Conservation (phyloP, 1,284 basidiomycete genomes). For the Wallemia mellicola region DNA sequence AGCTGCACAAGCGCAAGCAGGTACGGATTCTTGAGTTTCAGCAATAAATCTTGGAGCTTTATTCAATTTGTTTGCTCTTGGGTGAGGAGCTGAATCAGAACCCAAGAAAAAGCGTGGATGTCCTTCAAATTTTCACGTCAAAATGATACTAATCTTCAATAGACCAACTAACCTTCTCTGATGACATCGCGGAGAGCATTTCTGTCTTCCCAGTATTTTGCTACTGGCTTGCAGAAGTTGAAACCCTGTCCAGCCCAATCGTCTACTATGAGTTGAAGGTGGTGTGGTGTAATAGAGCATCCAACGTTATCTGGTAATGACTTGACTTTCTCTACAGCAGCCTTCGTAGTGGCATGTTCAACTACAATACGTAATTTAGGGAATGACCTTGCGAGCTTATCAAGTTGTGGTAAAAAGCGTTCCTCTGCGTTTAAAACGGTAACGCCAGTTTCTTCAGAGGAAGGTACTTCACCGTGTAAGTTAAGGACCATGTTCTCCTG, state of each 20-base stretch:
- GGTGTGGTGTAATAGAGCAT: conserved; percentile 92
- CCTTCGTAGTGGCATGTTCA: conserved; percentile 92
- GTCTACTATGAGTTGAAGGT: conserved; percentile 77
- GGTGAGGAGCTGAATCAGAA: conserved; percentile 88
- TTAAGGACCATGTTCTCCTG: conserved; percentile 78
- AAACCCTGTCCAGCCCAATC: conserved; percentile 90
- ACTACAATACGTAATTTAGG: conserved; percentile 86
- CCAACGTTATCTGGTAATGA: conserved; percentile 61
- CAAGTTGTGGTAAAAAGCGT: conserved; percentile 63
- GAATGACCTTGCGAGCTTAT: conserved; percentile 51
- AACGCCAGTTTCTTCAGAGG: conserved; percentile 57
- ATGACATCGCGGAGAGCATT: conserved; percentile 55
- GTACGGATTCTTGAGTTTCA: conserved; percentile 11
- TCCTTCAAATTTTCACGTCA: conserved; percentile 27
- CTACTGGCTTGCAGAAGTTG: conserved; percentile 95
- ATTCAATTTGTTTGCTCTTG: conserved; percentile 44
- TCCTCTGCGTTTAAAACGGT: conserved; percentile 85
- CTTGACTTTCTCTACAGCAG: conserved; percentile 62
- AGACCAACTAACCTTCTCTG: conserved; percentile 27
- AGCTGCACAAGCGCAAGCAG: conserved; percentile 60
- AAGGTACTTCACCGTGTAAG: conserved; percentile 88
- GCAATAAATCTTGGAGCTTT: conserved; percentile 23
- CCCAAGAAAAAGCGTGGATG: conserved; percentile 93
- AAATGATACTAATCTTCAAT: background rate
- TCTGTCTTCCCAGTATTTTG: conserved; percentile 80